Base-by-base conservation (phyloP, 140 eudicot genomes). In the Oenanthe javanica region DNA sequence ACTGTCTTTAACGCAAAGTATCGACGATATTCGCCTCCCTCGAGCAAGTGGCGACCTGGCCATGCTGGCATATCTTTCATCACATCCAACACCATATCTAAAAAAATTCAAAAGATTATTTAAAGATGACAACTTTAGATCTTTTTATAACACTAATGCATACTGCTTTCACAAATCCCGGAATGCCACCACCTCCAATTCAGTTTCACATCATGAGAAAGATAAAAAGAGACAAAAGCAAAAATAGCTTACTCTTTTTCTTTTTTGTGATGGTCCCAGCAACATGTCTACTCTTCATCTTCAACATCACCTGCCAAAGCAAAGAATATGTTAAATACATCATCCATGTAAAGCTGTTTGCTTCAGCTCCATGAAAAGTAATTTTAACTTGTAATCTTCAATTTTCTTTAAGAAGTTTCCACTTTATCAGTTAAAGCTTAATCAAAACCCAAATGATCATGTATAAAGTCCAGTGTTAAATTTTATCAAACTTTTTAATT, bases 181-280 rank as follows among this genome's bases (percentile, higher is more conserved):
- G 88, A 75, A 84, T 73, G 74, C 85, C 85, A 84, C 89, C 81
- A 90, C 83, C 83, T 70, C 83, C 81, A 49, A 63, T 81, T 81
- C 84, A 50, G 87, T 81, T 61, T 90, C 79, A 78, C 85, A 82
- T 82, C 79, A 85, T 64, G 83, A 80, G 89, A 76, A 76, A 88
- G 86, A 83, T 70, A 76, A 64, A 72, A 73, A 87, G 86, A 84
- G 79, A 80, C 52, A 48, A 79, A 77, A 80, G 87, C 80, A 81
- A 55, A n/a, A 27, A 66, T 18, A 84, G 82, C 94, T 89, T 88
- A 91, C 97, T 95, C 97, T 91, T 95, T 90, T 95, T 95, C 96
- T 95, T 95, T 93, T 95, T 92, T 40, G 97, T 95, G 78, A 95
- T 86, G 89, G 99, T 95, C 95, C 99, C 99, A 84, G 97, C 99